Base-by-base conservation (phyloP, 1,284 basidiomycete genomes). In the Sparassis latifolia region DNA sequence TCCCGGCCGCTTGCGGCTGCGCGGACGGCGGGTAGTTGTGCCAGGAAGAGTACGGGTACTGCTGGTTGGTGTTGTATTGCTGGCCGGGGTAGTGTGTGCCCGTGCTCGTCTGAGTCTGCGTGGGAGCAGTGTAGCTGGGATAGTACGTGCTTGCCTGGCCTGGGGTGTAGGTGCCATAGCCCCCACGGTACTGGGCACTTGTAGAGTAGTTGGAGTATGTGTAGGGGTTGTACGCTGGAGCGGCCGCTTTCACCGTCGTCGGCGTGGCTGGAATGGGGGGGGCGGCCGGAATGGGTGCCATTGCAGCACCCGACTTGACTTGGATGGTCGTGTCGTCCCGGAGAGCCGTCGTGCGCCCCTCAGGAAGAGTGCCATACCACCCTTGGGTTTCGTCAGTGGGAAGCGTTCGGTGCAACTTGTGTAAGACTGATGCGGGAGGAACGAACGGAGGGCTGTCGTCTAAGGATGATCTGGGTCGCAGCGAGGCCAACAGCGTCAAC, bases 281-380 rank as follows among this genome's bases (percentile, higher is more conserved):
- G 10, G 62, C 55, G n/a, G 63, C 49, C 2, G 71, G 60, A 12
- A 67, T 58, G 10, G 70, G 62, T 10, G 74, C 63, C 20, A 59
- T 55, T 5, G 58, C 53, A 28, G 71, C 71, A 31, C 77, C 76
- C 1, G 82, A 64, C 53, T 84, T 85, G 58, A 89, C 69, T 42
- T 71, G 72, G 4, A 81, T 62, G 1, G 88, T 91, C 3, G 78
- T 75, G 59, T 91, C 82, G 62, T 90, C 88, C 28, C 80, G 77
- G 10, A 88, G 74, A 3, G 86, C 83, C 2, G 75, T 75, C 9
- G 76, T 57, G 30, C 75, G 75, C 39, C 74, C 69, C 20, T 78
- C 62, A n/a, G 83, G 79, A 3, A 91, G 73, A 1, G 83, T 89
- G 32, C 88, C 88, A 56, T 82, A 72, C 85, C 86, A 91, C 6